Evolutionary conservation across 495 filamentous ascomycete genomes (phyloP).

Genomic region (Lasiosphaeria miniovina): DNA sequence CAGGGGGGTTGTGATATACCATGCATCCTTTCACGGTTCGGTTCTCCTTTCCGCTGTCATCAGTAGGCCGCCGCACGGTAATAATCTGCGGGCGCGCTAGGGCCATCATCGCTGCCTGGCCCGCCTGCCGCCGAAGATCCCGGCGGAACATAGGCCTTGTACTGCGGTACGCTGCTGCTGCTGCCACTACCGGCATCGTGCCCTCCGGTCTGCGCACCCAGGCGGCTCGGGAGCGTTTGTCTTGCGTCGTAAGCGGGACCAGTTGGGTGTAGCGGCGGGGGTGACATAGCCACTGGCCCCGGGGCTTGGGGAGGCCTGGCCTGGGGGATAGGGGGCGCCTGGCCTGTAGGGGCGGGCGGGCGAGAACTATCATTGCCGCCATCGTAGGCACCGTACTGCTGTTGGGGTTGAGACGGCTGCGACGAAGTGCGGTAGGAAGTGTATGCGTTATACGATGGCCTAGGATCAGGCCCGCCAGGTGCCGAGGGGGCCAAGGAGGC

Average conservation of each 20-base stretch:
- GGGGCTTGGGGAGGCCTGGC: conserved; percentile 22
- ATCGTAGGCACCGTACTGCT: conserved; percentile 40
- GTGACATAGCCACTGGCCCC: conserved; percentile 43
- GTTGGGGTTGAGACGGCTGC: conserved; percentile 30
- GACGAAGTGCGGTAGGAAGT: conserved; percentile 8
- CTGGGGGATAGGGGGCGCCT: conserved; percentile 42
- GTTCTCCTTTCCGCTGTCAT: neutral
- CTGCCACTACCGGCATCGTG: conserved; percentile 4
- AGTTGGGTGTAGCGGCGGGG: conserved; percentile 36
- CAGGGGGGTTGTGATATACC: too few relatives aligned
- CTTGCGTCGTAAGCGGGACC: conserved; percentile 40
- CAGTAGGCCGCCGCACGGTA: conserved; percentile 27
- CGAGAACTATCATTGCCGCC: conserved; percentile 45
- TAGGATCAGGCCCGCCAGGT: conserved; percentile 15
- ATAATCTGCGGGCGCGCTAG: conserved; percentile 25
- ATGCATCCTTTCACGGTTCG: neutral
- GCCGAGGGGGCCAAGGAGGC: conserved; percentile 30
- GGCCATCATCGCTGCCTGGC: conserved; percentile 6
- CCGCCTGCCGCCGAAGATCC: conserved; percentile 1
- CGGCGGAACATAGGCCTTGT: conserved; percentile 37
- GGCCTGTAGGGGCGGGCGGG: conserved; percentile 41
- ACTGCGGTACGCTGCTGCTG: conserved; percentile 20
- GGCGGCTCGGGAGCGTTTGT: conserved; percentile 41
- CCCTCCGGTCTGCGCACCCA: neutral
- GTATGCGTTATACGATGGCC: conserved; percentile 5